Percentiles rank a stretch among this genome's conserved stretches.
These are phyloP conservation scores for Podospora tetraspora DNA, from an alignment of 495 filamentous ascomycete species.

Conservation along the genomic window DNA sequence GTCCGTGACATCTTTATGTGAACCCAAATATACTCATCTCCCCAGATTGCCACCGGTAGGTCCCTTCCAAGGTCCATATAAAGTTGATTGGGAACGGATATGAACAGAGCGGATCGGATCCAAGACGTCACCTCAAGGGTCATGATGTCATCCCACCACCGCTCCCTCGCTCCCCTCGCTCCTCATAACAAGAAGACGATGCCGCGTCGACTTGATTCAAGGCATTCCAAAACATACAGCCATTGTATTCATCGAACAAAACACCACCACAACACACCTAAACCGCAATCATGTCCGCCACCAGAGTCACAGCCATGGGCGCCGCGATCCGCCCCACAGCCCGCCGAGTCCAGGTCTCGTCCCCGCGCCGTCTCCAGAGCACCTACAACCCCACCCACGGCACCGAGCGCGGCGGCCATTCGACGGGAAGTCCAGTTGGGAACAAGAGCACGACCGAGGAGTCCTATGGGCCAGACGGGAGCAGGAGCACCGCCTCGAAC, in stretches of 20 bases:
- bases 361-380: background rate
- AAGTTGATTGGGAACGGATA: background rate
- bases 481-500: conserved; percentile 16
- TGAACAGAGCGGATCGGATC: background rate
- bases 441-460: conserved; percentile 7
- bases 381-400: background rate
- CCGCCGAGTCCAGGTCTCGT: background rate
- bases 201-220: background rate
- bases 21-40: too few relatives aligned
- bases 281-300: conserved; percentile 3
- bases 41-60: background rate
- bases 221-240: background rate
- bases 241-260: background rate
- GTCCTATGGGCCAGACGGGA: conserved; percentile 13
- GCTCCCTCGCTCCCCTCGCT: background rate
- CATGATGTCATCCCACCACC: background rate
- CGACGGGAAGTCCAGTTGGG: background rate
- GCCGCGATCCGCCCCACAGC: background rate
- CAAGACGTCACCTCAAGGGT: background rate
- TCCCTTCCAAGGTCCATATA: background rate
- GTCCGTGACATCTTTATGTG: too few relatives aligned
- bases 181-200: background rate
- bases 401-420: background rate
- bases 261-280: background rate
- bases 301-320: conserved; percentile 1